Evolutionary conservation across 169 alveolate genomes (phyloP).

Genomic region (Plasmodium inui): DNA sequence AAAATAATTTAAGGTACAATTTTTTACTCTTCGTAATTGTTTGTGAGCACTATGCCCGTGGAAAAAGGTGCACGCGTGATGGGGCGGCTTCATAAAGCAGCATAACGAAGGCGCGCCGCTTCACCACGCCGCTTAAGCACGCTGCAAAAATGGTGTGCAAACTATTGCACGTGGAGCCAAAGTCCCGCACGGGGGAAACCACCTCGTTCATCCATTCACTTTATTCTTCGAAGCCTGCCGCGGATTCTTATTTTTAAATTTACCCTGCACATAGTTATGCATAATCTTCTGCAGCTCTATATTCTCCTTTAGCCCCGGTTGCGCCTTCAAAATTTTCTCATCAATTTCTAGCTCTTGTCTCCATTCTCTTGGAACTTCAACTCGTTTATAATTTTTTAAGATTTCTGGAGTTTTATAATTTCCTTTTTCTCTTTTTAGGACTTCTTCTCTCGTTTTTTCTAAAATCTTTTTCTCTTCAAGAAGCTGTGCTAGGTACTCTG

Average conservation of each 20-base stretch:
- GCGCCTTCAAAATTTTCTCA: slow-evolving; percentile 63
- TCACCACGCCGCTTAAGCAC: not conserved
- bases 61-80: not conserved
- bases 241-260: slow-evolving; percentile 51
- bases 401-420: slow-evolving; percentile 60
- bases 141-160: not conserved
- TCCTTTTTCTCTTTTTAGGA: slow-evolving; percentile 68
- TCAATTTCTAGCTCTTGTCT: slow-evolving; percentile 75
- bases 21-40: not conserved
- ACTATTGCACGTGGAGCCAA: not conserved
- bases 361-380: slow-evolving; percentile 76
- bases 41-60: not conserved
- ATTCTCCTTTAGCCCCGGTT: slow-evolving; percentile 75
- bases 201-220: slow-evolving; percentile 8
- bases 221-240: slow-evolving; percentile 13
- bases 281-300: slow-evolving; percentile 71
- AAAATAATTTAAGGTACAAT: not conserved
- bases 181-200: not conserved
- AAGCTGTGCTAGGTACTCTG: slow-evolving; percentile 58
- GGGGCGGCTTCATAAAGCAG: not conserved
- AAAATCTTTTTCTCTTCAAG: slow-evolving; percentile 64
- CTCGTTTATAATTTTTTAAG: slow-evolving; percentile 72
- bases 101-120: not conserved
- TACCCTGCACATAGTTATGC: slow-evolving; percentile 63
- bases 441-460: slow-evolving; percentile 75